Evolutionary conservation across 495 filamentous ascomycete species (phyloP).

Genomic region (Penicillium cosmopolitanum): DNA sequence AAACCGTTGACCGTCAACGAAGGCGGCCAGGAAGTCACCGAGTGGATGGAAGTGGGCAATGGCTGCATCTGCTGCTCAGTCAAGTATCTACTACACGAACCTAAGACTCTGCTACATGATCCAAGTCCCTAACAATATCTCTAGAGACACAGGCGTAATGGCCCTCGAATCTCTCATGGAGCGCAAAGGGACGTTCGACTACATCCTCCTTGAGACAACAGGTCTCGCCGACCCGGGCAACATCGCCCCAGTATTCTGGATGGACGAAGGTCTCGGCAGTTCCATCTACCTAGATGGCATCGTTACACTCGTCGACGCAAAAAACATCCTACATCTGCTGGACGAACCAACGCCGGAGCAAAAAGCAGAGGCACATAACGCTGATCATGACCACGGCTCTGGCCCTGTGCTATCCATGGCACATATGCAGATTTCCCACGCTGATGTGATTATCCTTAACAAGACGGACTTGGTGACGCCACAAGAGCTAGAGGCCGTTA

Average conservation of each 20-base stretch:
- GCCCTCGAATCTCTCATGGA: constrained; percentile 98
- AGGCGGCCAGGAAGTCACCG: constrained; percentile 81
- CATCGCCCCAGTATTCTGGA: constrained; percentile 94
- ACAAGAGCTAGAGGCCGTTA: constrained; percentile 65
- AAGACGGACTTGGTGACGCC: constrained; percentile 86
- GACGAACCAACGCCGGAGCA: constrained; percentile 72
- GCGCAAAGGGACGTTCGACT: constrained; percentile 90
- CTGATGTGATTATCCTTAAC: constrained; percentile 94
- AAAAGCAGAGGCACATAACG: constrained; percentile 39
- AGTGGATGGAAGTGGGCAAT: constrained; percentile 95
- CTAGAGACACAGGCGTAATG: constrained; percentile 84
- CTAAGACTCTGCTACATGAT: not conserved
- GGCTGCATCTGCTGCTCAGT: constrained; percentile 99
- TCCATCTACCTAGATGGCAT: constrained; percentile 96
- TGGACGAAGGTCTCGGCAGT: constrained; percentile 91
- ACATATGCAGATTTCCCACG: constrained; percentile 94
- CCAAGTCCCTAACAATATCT: not conserved
- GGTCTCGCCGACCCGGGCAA: constrained; percentile 96
- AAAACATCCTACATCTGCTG: constrained; percentile 80
- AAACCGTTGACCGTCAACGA: constrained; percentile 88
- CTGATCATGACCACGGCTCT: constrained; percentile 52
- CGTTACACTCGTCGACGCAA: constrained; percentile 93
- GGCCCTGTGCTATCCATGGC: constrained; percentile 82
- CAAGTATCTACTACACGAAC: constrained; percentile 59
- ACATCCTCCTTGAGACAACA: constrained; percentile 96